Percentiles rank a stretch among this genome's conserved stretches.
Conservation (phyloP, 495 filamentous ascomycete genomes). For the Penicillium robsamsonii region DNA sequence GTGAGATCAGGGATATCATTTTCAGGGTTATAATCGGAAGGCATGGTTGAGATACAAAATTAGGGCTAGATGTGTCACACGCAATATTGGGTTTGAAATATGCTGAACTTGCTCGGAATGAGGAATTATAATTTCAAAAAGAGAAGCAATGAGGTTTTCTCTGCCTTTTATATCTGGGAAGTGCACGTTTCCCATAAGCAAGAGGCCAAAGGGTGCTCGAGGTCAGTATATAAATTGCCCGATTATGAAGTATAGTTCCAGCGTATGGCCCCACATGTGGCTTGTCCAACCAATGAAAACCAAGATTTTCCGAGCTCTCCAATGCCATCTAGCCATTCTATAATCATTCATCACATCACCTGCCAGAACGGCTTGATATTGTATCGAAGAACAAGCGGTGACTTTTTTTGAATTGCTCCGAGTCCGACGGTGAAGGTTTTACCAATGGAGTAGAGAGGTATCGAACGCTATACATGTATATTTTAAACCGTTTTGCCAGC, state of each 20-base stretch:
- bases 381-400: background rate
- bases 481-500: no score
- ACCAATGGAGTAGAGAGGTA: background rate
- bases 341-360: background rate
- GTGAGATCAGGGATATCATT: constrained; percentile 52
- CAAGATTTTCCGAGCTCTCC: background rate
- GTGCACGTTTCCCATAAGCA: background rate
- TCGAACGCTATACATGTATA: no score
- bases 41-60: background rate
- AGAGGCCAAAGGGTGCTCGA: background rate
- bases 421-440: background rate
- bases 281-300: background rate
- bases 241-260: background rate
- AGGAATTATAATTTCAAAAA: no score
- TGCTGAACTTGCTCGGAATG: background rate
- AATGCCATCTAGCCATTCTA: background rate
- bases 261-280: background rate
- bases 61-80: background rate
- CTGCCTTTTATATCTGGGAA: background rate
- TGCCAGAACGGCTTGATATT: background rate
- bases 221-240: constrained; percentile 3
- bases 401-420: background rate
- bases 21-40: constrained; percentile 17
- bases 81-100: background rate
- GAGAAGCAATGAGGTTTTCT: background rate